These are phyloP conservation scores for Sporisorium exsertum DNA, from an alignment of 1,284 basidiomycete species.

Conservation along the genomic window DNA sequence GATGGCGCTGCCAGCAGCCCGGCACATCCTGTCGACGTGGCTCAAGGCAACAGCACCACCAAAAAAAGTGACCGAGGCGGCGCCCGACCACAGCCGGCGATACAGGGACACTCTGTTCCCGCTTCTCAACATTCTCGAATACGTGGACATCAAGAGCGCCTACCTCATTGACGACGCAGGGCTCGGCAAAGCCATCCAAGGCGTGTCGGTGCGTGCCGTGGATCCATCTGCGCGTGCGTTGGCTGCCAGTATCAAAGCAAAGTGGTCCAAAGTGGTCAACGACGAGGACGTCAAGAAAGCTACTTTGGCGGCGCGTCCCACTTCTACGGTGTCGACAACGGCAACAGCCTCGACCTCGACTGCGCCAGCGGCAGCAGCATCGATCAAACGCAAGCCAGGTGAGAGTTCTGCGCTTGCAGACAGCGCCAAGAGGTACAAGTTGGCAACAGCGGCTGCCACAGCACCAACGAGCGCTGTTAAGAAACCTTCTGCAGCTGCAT, in stretches of 20 bases:
- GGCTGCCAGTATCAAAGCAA: constrained; percentile 39
- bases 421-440: constrained; percentile 35
- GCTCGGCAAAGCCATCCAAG: constrained; percentile 53
- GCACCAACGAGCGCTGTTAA: constrained; percentile 1
- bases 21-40: constrained; percentile 38
- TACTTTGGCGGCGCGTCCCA: not conserved
- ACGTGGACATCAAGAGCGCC: constrained; percentile 38
- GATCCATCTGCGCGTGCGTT: constrained; percentile 32
- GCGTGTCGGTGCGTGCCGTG: constrained; percentile 38
- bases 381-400: constrained; percentile 32
- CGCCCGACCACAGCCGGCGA: constrained; percentile 43
- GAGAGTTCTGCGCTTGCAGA: constrained; percentile 15
- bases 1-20: constrained; percentile 34
- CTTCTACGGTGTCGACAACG: constrained; percentile 10
- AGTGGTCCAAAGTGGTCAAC: constrained; percentile 53
- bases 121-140: constrained; percentile 44
- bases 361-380: not conserved
- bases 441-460: constrained; percentile 8
- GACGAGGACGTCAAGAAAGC: constrained; percentile 12
- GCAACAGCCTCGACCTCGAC: not conserved
- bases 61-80: constrained; percentile 32
- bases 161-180: constrained; percentile 58
- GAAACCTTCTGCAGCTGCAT: constrained; percentile 8
- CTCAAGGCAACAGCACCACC: constrained; percentile 34
- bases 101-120: constrained; percentile 49